Evolutionary conservation across 495 filamentous ascomycete genomes (phyloP).

Genomic region (Penicillium diatomitis): DNA sequence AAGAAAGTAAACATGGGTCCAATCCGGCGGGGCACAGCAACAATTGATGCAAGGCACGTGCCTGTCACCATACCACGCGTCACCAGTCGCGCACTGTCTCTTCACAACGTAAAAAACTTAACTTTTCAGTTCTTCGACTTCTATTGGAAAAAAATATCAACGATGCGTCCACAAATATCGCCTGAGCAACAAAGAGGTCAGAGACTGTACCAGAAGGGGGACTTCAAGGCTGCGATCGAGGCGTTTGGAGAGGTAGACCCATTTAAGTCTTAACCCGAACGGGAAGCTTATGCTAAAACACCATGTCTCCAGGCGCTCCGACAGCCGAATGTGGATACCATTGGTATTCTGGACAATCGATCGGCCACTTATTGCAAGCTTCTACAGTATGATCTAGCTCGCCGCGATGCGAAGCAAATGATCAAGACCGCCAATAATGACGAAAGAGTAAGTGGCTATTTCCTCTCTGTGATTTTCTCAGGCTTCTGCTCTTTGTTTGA

Average conservation of each 20-base stretch:
- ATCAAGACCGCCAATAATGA: constrained; percentile 42
- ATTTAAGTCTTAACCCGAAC: constrained; percentile 9
- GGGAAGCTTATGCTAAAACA: constrained; percentile 3
- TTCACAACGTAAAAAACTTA: too few species aligned
- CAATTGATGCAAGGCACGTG: constrained; percentile 17
- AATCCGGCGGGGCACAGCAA: constrained; percentile 6
- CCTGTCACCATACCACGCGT: not conserved
- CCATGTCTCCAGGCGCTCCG: constrained; percentile 24
- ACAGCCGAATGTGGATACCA: constrained; percentile 17
- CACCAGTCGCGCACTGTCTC: not conserved
- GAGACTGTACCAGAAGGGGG: constrained; percentile 30
- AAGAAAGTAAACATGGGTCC: constrained; percentile 38
- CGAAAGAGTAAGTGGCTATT: constrained; percentile 31
- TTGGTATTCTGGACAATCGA: constrained; percentile 49
- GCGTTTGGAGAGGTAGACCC: constrained; percentile 34
- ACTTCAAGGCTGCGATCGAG: constrained; percentile 31
- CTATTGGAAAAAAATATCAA: too few species aligned
- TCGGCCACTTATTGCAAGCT: constrained; percentile 53
- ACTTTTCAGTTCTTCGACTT: too few species aligned
- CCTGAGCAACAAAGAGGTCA: constrained; percentile 28
- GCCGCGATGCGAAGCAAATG: constrained; percentile 51
- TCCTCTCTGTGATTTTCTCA: not conserved
- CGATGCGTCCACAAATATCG: constrained; percentile 3
- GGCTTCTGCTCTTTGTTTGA: not conserved
- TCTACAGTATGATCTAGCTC: constrained; percentile 40